Evolutionary conservation across 768 basidiomycete genomes (phyloP).

Genomic region (Fomitopsis pulvina): DNA sequence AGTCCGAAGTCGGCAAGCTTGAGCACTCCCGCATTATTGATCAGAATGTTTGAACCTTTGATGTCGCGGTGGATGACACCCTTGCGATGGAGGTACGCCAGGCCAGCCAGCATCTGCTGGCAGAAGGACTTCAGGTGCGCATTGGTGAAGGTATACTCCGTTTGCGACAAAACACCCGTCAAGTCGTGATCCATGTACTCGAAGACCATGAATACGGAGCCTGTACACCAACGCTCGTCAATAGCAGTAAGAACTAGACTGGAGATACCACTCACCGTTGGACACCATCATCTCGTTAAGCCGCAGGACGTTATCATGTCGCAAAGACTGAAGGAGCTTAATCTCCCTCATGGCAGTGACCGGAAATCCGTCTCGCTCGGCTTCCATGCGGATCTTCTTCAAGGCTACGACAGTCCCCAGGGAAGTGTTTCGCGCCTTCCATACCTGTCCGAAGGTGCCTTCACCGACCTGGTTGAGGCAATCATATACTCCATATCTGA

Average conservation of each 20-base stretch:
- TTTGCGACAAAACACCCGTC: conserved; percentile 90
- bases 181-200: conserved; percentile 99
- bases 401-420: conserved; percentile 80
- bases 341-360: conserved; percentile 99
- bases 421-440: conserved; percentile 85
- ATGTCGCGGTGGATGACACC: conserved; percentile 97
- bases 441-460: conserved; percentile 97
- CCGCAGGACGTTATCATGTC: conserved; percentile 84
- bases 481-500: conserved; percentile 60
- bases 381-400: conserved; percentile 97
- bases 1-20: conserved; percentile 98
- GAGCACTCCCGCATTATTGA: conserved; percentile 86
- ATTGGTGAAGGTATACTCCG: conserved; percentile 74
- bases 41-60: conserved; percentile 96
- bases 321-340: conserved; percentile 87
- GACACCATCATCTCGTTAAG: conserved; percentile 99
- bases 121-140: conserved; percentile 95
- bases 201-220: conserved; percentile 97
- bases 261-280: conserved; percentile 54
- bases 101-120: conserved; percentile 90
- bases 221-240: conserved; percentile 35
- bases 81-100: conserved; percentile 93
- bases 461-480: conserved; percentile 88
- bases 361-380: conserved; percentile 96
- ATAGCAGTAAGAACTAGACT: not conserved